Base-by-base conservation (phyloP, 192 early-diverging fungal species). In the Entophlyctis luteolus region DNA sequence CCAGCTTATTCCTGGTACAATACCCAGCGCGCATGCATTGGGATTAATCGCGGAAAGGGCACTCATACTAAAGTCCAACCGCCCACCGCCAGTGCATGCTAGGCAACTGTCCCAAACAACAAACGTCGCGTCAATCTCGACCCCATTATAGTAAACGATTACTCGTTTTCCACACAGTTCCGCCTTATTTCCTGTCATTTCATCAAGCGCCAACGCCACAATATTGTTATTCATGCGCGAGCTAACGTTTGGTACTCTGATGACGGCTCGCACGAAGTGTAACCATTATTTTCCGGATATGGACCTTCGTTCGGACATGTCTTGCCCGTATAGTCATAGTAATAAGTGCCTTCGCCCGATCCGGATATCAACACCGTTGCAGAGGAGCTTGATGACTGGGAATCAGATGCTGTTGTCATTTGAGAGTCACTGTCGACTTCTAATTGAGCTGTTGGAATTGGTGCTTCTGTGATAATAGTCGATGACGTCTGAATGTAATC, bases 141-240 rank as follows among this genome's bases (percentile, higher is more conserved):
- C 12, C 1, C 62, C 62, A 32, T 63, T 63, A 32, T 50, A 50
- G 16, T 47, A 29, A 6, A 63, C 33, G 22, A 50, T 63, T 8
- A 63, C 62, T 16, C 62, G 42, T 33, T 63, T 63, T 6, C 62
- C 62, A 49, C 62, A 63, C 39, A 63, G 62, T 20, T n/a, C 32
- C 14, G 42, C 62, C 31, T 63, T 63, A 33, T 63, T 63, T 6
- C 38, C 62, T 23, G 20, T 49, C 46, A 63, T 48, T 63, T 63
- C 47, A 25, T 63, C 62, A 8, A 63, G 1, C 8, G 62, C 62
- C 5, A 63, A 27, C 8, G 62, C 62, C 5, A 63, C 62, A 46
- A 63, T 63, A 37, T 31, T 10, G 62, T 63, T 63, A 27, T 48
- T 33, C 33, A 33, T 31, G 31, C 32, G 62, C 28, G 20, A 4